Evolutionary conservation across 306 rosid species (phyloP).

Genomic region (Myrica gale): DNA sequence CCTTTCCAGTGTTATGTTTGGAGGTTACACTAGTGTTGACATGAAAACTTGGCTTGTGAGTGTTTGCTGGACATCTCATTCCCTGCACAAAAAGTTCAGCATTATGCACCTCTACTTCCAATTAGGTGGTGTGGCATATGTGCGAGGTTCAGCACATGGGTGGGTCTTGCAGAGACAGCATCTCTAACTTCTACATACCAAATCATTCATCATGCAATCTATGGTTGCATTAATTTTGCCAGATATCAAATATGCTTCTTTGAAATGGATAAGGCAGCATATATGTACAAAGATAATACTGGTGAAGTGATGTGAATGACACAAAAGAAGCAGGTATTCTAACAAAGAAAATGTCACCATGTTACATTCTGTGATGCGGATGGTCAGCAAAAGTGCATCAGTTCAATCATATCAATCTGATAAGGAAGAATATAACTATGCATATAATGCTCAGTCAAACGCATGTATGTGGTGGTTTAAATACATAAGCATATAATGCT

Average conservation of each 20-base stretch:
- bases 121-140: constrained; percentile 4
- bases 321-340: neutral
- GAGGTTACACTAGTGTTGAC: constrained; percentile 81
- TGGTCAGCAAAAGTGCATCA: neutral
- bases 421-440: neutral
- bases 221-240: neutral
- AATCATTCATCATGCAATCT: neutral
- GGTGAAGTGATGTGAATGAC: neutral
- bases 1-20: constrained; percentile 65
- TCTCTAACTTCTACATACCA: constrained; percentile 1
- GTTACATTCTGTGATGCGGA: neutral
- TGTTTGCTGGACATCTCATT: constrained; percentile 91
- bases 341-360: neutral
- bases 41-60: constrained; percentile 94
- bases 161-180: constrained; percentile 1
- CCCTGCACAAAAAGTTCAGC: constrained; percentile 59
- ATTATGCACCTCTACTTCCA: constrained; percentile 25
- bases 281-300: neutral
- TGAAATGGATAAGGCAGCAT: neutral
- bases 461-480: neutral
- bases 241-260: neutral
- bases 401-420: neutral
- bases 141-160: constrained; percentile 17
- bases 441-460: no score
- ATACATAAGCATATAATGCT: no score